Percentiles rank a stretch among this genome's conserved stretches.
phyloP scores from a whole-genome alignment of 176 grass and related monocot genomes.

The Canna indica region DNA sequence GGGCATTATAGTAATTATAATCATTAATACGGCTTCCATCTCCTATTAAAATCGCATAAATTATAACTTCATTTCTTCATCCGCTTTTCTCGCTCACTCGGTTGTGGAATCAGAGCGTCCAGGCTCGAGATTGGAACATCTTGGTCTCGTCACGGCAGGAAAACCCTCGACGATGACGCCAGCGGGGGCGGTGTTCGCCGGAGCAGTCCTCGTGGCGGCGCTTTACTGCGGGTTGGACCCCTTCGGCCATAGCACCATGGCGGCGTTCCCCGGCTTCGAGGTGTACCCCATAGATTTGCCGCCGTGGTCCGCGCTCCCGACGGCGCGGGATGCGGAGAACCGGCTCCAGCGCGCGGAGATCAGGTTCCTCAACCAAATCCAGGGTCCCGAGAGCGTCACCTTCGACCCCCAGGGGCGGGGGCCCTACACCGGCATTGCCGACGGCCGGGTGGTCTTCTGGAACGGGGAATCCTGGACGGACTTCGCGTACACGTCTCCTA shows the following conservation, averaged over 20 bases:
- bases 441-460: constrained; percentile 78
- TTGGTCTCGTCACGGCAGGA: not conserved
- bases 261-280: constrained; percentile 77
- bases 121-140: not conserved
- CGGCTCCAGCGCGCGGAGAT: constrained; percentile 65
- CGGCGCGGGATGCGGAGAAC: constrained; percentile 35
- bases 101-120: too few relatives aligned
- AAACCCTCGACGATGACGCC: constrained; percentile 7
- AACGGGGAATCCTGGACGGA: constrained; percentile 50
- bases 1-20: too few relatives aligned
- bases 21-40: too few relatives aligned
- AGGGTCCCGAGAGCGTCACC: constrained; percentile 81
- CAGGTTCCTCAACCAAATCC: constrained; percentile 66
- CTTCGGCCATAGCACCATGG: constrained; percentile 61
- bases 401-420: constrained; percentile 85
- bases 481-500: constrained; percentile 73
- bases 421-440: constrained; percentile 80
- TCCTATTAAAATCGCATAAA: too few relatives aligned
- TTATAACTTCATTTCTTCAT: too few relatives aligned
- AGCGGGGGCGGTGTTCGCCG: constrained; percentile 22
- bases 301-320: constrained; percentile 36
- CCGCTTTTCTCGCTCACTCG: too few relatives aligned
- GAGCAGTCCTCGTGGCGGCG: constrained; percentile 22
- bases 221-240: constrained; percentile 76
- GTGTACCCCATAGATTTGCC: constrained; percentile 40